These are phyloP conservation scores for Suillus subaureus DNA, from an alignment of 768 basidiomycete genomes.

Conservation along the genomic window DNA sequence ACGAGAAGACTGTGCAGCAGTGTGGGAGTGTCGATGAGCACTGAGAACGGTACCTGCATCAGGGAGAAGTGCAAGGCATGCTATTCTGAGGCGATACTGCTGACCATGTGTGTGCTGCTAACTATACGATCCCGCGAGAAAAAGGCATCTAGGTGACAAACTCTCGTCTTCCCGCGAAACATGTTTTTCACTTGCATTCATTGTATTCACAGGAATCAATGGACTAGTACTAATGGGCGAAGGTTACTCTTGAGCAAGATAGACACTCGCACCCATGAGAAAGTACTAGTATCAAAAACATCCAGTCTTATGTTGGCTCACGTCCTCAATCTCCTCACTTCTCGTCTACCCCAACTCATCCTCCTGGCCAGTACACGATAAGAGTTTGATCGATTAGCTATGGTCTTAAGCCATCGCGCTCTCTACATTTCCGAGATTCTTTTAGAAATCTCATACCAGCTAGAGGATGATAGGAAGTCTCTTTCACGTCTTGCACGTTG, in stretches of 20 bases:
- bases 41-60: background rate
- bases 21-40: background rate
- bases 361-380: background rate
- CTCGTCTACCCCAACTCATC: background rate
- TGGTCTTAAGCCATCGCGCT: constrained; percentile 2
- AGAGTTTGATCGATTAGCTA: background rate
- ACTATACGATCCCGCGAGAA: background rate
- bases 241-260: background rate
- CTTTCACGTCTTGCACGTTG: constrained; percentile 14
- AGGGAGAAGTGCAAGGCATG: background rate
- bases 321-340: background rate
- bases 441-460: constrained; percentile 14
- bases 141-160: background rate
- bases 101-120: background rate
- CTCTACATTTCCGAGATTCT: constrained; percentile 21
- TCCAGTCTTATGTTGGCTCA: too few species aligned
- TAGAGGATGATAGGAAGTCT: constrained; percentile 16
- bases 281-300: background rate
- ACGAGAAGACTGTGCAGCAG: background rate
- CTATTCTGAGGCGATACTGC: background rate
- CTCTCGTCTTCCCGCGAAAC: background rate
- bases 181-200: background rate
- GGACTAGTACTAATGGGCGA: background rate
- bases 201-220: background rate
- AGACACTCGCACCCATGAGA: constrained; percentile 6